Conservation (phyloP, 805 yeast species). For the Candida oleophila region DNA sequence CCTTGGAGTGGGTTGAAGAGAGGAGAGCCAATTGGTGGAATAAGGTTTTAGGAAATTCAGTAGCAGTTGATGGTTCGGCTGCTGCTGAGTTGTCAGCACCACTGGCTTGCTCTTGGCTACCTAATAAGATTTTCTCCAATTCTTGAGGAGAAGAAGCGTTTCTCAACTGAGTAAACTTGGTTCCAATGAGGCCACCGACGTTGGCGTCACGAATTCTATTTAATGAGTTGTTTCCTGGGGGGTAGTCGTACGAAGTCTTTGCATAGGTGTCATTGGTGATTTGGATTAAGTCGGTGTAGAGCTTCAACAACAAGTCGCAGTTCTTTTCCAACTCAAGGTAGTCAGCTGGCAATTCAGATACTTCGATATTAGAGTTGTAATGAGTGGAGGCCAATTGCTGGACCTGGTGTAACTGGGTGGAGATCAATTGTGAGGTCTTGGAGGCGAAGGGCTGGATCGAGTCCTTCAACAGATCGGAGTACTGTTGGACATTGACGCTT, state of each 20-base stretch:
- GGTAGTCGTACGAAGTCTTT: constrained; percentile 77
- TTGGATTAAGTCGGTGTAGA: constrained; percentile 51
- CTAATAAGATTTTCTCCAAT: constrained; percentile 55
- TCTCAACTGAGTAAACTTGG: constrained; percentile 57
- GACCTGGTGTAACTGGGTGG: constrained; percentile 59
- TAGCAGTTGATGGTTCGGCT: constrained; percentile 30
- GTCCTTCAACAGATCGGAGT: constrained; percentile 42
- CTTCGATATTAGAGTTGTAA: constrained; percentile 48
- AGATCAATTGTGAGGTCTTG: constrained; percentile 58
- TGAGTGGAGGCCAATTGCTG: constrained; percentile 36
- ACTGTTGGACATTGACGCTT: constrained; percentile 35
- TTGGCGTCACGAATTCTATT: constrained; percentile 64
- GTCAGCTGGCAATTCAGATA: constrained; percentile 72
- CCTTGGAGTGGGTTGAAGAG: constrained; percentile 50
- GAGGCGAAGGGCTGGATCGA: constrained; percentile 53
- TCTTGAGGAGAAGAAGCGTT: constrained; percentile 67
- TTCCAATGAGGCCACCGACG: constrained; percentile 56
- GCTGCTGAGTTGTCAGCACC: constrained; percentile 23
- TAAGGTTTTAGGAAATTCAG: constrained; percentile 63
- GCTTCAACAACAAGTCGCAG: constrained; percentile 61
- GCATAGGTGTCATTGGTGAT: constrained; percentile 57
- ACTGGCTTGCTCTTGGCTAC: constrained; percentile 16
- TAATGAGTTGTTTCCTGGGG: constrained; percentile 55
- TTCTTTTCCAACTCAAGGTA: constrained; percentile 65
- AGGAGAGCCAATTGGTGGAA: constrained; percentile 67